Conservation (phyloP, 2,329 filamentous ascomycete genomes). For the Colletotrichum agaves region DNA sequence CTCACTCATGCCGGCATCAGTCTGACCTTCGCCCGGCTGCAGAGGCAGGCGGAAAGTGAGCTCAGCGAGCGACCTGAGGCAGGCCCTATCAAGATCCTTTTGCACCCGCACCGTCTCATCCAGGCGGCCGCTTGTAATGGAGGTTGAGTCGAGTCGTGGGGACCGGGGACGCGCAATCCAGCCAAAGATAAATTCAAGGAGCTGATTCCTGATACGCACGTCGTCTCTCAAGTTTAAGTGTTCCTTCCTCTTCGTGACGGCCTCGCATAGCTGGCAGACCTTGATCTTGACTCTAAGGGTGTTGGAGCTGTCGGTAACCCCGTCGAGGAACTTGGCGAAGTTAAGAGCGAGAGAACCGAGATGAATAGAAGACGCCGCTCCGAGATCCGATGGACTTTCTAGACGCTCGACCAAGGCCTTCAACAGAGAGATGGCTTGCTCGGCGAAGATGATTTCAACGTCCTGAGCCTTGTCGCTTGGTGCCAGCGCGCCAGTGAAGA, state of each 20-base stretch:
- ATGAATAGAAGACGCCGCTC: slow-evolving; percentile 70
- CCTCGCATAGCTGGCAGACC: slow-evolving; percentile 74
- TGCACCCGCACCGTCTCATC: slow-evolving; percentile 70
- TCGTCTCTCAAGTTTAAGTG: slow-evolving; percentile 76
- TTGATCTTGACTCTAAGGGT: slow-evolving; percentile 74
- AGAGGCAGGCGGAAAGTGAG: slow-evolving; percentile 74
- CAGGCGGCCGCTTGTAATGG: slow-evolving; percentile 52
- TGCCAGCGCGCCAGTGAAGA: slow-evolving; percentile 68
- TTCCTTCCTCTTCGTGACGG: slow-evolving; percentile 73
- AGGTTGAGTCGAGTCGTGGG: slow-evolving; percentile 55
- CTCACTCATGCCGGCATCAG: slow-evolving; percentile 73
- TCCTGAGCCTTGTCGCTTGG: slow-evolving; percentile 64
- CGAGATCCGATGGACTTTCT: slow-evolving; percentile 71
- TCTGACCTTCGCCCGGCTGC: slow-evolving; percentile 73
- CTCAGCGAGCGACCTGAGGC: slow-evolving; percentile 71
- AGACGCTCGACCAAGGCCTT: slow-evolving; percentile 72
- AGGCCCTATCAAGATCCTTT: slow-evolving; percentile 73
- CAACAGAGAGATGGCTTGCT: slow-evolving; percentile 73
- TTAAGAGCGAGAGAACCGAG: slow-evolving; percentile 72
- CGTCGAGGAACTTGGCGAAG: slow-evolving; percentile 74
- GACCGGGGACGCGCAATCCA: slow-evolving; percentile 74
- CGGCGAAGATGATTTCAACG: slow-evolving; percentile 72
- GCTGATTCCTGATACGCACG: slow-evolving; percentile 74
- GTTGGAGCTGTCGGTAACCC: slow-evolving; percentile 64
- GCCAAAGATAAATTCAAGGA: slow-evolving; percentile 74